Base-by-base conservation (phyloP, 2,329 filamentous ascomycete genomes). In the Fusarium nisikadoi region DNA sequence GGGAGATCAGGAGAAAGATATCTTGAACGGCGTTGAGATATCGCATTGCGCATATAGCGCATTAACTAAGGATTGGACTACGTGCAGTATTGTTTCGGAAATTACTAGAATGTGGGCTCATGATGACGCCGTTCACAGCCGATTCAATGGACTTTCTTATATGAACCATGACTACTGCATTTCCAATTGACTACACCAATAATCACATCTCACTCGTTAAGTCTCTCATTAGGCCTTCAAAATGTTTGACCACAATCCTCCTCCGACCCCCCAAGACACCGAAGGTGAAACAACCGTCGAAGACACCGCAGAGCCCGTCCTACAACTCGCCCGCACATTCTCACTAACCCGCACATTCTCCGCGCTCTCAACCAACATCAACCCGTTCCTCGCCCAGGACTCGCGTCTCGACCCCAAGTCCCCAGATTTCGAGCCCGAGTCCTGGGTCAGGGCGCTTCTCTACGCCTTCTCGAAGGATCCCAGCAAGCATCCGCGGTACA, bases 371-470 rank as follows among this genome's bases (percentile, higher is more conserved):
- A 49, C 74, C 23, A 69, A 68, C 5, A 59, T 70, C 5, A 74
- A 81, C 43, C 80, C 79, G 29, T 68, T 76, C 19, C 50, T 70
- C 5, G 64, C 66, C 5, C 79, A 83, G 35, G 80, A 86, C 58
- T 85, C 85, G 6, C 80, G 82, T 0, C 73, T 88, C 33, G 85
- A 89, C 72, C 87, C 87, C 0, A 65, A 65, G 10, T 73, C 66
- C 13, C 16, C 69, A 0, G 62, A 62, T 0, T 76, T 76, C 16
- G 43, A 49, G 6, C 73, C 74, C 2, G 56, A 74, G 2, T 43
- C 67, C 0, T 76, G 74, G 74, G 66, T 72, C 31, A 73, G 63
- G 25, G 53, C 69, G 4, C 12, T 41, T 8, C 68, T 75, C 1
- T 71, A 75, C 17, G 62, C 73, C 6, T 75, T 75, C 16, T 72